Conservation (phyloP, 140 eudicot genomes). For the Bidens hawaiensis region DNA sequence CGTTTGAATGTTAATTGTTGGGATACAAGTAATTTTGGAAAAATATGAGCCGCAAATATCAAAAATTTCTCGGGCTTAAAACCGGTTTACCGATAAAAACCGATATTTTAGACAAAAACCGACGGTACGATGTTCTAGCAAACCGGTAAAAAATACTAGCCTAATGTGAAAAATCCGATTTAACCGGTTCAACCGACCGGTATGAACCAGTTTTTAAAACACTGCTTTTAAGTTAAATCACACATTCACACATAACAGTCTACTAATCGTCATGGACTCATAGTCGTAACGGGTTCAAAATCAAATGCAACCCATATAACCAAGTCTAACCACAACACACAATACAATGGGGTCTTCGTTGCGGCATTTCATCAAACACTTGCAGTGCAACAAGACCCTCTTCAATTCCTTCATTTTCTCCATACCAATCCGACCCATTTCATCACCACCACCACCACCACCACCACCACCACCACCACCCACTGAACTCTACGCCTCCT, state of each 20-base stretch:
- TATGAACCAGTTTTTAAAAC: too few relatives aligned
- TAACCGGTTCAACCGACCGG: too few relatives aligned
- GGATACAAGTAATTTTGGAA: too few relatives aligned
- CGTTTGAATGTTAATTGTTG: too few relatives aligned
- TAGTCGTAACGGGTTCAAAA: neutral
- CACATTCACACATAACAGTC: neutral
- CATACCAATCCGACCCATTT: neutral
- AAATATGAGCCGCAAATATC: too few relatives aligned
- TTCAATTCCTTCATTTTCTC: constrained; percentile 10
- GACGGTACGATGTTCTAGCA: too few relatives aligned
- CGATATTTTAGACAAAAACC: too few relatives aligned
- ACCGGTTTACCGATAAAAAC: too few relatives aligned
- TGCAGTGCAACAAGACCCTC: constrained; percentile 22
- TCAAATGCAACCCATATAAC: constrained; percentile 10
- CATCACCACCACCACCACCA: constrained; percentile 1
- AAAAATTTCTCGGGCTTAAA: too few relatives aligned
- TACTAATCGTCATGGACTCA: neutral
- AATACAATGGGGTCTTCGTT: constrained; percentile 32
- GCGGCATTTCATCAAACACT: constrained; percentile 53
- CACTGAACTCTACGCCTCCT: constrained; percentile 37
- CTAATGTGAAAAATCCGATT: too few relatives aligned
- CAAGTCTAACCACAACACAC: neutral
- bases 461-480: constrained; percentile 3
- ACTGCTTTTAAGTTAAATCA: too few relatives aligned
- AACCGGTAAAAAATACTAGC: too few relatives aligned